Percentiles rank a stretch among this genome's conserved stretches.
Conservation (phyloP, 1,139 yeast species). For the Taiozyma sp. region DNA sequence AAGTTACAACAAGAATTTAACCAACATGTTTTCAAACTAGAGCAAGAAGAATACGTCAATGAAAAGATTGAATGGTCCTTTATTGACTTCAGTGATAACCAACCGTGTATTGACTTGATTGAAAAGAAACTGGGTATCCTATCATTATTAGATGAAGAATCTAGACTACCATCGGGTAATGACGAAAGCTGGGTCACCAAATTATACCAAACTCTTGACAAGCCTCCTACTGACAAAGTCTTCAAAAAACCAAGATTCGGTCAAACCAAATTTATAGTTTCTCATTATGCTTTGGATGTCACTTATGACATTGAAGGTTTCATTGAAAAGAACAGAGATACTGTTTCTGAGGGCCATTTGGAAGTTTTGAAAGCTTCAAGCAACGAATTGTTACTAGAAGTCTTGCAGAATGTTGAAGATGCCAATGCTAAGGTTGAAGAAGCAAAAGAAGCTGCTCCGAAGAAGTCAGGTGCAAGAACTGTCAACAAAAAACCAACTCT, state of each 20-base stretch:
- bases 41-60: slow-evolving; percentile 88
- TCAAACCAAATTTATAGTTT: slow-evolving; percentile 82
- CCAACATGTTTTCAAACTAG: slow-evolving; percentile 94
- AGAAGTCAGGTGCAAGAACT: slow-evolving; percentile 32
- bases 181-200: slow-evolving; percentile 93
- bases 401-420: slow-evolving; percentile 62
- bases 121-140: slow-evolving; percentile 88
- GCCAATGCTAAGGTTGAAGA: slow-evolving; percentile 47
- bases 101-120: slow-evolving; percentile 92
- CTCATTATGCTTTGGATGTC: slow-evolving; percentile 94
- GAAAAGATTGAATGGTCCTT: slow-evolving; percentile 98
- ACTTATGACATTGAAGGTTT: slow-evolving; percentile 92
- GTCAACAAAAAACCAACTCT: slow-evolving; percentile 84
- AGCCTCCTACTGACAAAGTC: slow-evolving; percentile 71
- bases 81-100: slow-evolving; percentile 94
- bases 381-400: slow-evolving; percentile 58
- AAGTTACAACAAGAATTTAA: slow-evolving; percentile 96
- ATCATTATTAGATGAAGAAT: slow-evolving; percentile 89
- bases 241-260: slow-evolving; percentile 96
- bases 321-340: slow-evolving; percentile 94
- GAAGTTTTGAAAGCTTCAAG: slow-evolving; percentile 73
- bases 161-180: slow-evolving; percentile 89
- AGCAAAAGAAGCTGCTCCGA: slow-evolving; percentile 27
- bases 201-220: slow-evolving; percentile 80
- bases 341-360: slow-evolving; percentile 93